Evolutionary conservation across 805 yeast species (phyloP), one percentile per base, ranked within the genome.

Genomic region (Wickerhamomyces bisporus): DNA sequence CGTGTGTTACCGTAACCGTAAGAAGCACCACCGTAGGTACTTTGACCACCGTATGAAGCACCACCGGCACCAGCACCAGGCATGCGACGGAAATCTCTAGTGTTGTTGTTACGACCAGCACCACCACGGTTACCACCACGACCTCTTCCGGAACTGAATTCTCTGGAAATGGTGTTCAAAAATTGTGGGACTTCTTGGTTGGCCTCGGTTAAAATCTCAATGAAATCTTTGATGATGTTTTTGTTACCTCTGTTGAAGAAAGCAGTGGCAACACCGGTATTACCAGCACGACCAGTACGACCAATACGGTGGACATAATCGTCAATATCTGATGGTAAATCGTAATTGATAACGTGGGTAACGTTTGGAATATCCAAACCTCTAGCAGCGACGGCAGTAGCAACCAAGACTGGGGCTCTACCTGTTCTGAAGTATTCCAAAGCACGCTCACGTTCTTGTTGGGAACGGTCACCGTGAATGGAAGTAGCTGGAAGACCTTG

Each of bases 201-300:
- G 47, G 98, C 97, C 70, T 93, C 99, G 50, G 79, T 62, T 58
- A 93, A 79, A 54, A 93, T 76, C 39, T 86, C 95, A 58, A 87
- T 65, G 64, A 93, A 70, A 47, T 88, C 96, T 65, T 86, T 86
- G 50, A 79, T 91, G 56, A 94, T 75, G 60, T 88, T 88, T 60
- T 75, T 79, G 79, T 88, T 93, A 64, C 83, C 84, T 71, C 98
- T 85, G 83, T 93, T 93, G 71, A 93, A 86, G 74, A 93, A 93
- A 36, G 99, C 95, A 51, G 97, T 89, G 49, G 99, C 97, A 55
- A 86, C 75, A 85, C 99, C 99, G 46, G 84, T 81, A 73, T 93
- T 93, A 77, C 98, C 98, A 58, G 99, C 99, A 81, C 99, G 93
- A 70, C 98, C 99, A 60, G 99, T 93, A 81, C 98, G 91, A 79